Evolutionary conservation across 2,329 filamentous ascomycete species (phyloP).

Genomic region (Cercospora beticola): DNA sequence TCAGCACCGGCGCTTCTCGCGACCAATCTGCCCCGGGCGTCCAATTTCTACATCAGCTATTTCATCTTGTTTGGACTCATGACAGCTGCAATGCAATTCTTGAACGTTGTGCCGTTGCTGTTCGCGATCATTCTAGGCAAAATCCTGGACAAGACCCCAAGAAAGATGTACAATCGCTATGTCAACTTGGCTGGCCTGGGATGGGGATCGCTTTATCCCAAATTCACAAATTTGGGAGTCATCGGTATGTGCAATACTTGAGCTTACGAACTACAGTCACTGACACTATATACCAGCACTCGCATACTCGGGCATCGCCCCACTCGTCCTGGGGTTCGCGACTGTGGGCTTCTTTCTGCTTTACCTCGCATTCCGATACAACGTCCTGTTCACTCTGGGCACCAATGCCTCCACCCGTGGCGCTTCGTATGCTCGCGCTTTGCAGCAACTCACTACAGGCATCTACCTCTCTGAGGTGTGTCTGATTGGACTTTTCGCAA

Average conservation of each 20-base stretch:
- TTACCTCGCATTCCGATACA: constrained; percentile 50
- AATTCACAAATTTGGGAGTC: constrained; percentile 43
- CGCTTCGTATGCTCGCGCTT: constrained; percentile 43
- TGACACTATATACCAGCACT: constrained; percentile 34
- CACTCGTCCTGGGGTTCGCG: constrained; percentile 47
- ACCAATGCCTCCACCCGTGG: constrained; percentile 48
- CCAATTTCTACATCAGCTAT: constrained; percentile 42
- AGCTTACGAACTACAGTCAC: neutral
- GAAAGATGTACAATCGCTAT: constrained; percentile 47
- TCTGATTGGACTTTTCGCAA: constrained; percentile 48
- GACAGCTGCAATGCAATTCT: constrained; percentile 29
- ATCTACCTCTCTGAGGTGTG: constrained; percentile 49
- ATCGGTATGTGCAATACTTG: constrained; percentile 20
- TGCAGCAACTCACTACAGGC: constrained; percentile 47
- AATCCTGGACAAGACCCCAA: constrained; percentile 43
- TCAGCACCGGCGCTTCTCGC: constrained; percentile 34
- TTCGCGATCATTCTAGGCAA: constrained; percentile 34
- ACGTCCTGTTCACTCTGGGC: constrained; percentile 49
- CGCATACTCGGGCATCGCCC: constrained; percentile 49
- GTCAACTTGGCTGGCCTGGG: constrained; percentile 42
- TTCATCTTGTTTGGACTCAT: constrained; percentile 39
- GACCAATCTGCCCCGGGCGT: constrained; percentile 38
- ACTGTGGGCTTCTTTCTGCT: constrained; percentile 45
- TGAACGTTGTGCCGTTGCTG: constrained; percentile 34
- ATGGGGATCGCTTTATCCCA: constrained; percentile 48